Evolutionary conservation across 2,329 filamentous ascomycete species (phyloP).

Genomic region (Talaromyces sp.): DNA sequence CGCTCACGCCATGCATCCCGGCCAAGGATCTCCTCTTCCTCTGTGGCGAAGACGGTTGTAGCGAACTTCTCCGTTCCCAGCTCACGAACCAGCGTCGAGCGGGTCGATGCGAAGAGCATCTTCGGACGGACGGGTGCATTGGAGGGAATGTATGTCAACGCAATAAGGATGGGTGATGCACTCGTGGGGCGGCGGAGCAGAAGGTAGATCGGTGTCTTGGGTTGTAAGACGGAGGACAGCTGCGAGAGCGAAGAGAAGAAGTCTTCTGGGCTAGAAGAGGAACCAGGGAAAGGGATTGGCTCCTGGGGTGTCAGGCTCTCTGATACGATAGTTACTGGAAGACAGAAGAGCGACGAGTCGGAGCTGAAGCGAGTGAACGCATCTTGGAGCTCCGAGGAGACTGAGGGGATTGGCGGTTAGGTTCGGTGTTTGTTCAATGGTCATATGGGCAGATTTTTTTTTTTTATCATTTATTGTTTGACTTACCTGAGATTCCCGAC

Average conservation of each 20-base stretch:
- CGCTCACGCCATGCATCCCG: conserved; percentile 58
- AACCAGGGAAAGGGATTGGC: conserved; percentile 42
- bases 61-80: conserved; percentile 64
- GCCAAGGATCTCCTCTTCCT: conserved; percentile 58
- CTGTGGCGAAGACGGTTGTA: conserved; percentile 62
- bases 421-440: conserved; percentile 6
- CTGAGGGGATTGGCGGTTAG: conserved; percentile 25
- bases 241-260: conserved; percentile 56
- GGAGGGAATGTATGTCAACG: conserved; percentile 66
- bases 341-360: conserved; percentile 45
- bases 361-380: conserved; percentile 50
- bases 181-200: conserved; percentile 56
- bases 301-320: conserved; percentile 47
- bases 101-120: conserved; percentile 67
- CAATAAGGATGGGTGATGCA: conserved; percentile 43
- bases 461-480: not conserved
- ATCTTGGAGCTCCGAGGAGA: conserved; percentile 50
- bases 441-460: not conserved
- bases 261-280: conserved; percentile 41
- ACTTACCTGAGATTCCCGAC: conserved; percentile 52
- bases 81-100: conserved; percentile 62
- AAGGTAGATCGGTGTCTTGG: conserved; percentile 62
- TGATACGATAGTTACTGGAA: conserved; percentile 50
- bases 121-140: conserved; percentile 66
- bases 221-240: conserved; percentile 55